Evolutionary conservation across 768 basidiomycete species (phyloP).

Genomic region (Suillus tomentosus): DNA sequence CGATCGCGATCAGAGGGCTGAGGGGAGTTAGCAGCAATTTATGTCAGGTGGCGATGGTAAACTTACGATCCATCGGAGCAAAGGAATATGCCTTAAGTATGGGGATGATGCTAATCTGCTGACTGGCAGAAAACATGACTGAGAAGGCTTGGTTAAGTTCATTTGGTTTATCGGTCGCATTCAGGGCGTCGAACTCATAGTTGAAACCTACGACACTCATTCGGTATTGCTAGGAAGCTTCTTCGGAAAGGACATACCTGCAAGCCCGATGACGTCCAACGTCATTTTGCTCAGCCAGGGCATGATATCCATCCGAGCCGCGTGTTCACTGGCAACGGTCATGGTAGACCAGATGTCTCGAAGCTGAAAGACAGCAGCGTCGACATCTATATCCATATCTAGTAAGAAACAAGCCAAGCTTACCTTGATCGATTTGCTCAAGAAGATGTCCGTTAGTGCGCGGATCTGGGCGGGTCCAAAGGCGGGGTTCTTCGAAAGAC

Average conservation of each 20-base stretch:
- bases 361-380: conserved; percentile 35
- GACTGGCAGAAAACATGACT: conserved; percentile 28
- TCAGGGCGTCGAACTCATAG: conserved; percentile 37
- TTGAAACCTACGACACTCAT: conserved; percentile 36
- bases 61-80: conserved; percentile 42
- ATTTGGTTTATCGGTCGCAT: conserved; percentile 24
- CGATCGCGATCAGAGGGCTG: conserved; percentile 27
- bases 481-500: conserved; percentile 53
- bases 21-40: background rate
- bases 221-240: background rate
- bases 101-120: conserved; percentile 23
- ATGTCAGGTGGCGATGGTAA: background rate
- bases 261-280: conserved; percentile 44
- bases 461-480: conserved; percentile 64
- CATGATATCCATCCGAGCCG: conserved; percentile 32
- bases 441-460: conserved; percentile 56
- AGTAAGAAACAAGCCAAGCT: conserved; percentile 5
- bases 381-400: conserved; percentile 6
- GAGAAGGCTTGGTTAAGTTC: conserved; percentile 37
- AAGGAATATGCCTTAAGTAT: conserved; percentile 39
- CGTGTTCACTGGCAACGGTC: conserved; percentile 23
- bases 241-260: conserved; percentile 29
- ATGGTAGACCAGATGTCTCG: conserved; percentile 49
- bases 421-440: conserved; percentile 56
- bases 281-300: conserved; percentile 39